Evolutionary conservation across 352 stramenopile species (phyloP).

Genomic region (Phytopythium kandeliae): DNA sequence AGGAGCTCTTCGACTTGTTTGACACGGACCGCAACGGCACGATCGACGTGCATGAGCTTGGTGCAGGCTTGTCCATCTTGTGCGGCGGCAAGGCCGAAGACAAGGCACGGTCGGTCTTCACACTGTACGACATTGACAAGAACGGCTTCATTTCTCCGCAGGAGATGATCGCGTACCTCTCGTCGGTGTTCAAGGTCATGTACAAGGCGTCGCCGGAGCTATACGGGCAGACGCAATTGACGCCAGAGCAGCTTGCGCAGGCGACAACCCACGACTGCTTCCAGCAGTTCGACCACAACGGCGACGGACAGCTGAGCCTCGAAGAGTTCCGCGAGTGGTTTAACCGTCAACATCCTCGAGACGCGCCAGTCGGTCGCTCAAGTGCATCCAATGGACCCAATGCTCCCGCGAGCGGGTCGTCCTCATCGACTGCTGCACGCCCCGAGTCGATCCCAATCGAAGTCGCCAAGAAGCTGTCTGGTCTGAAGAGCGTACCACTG

Average conservation of each 20-base stretch:
- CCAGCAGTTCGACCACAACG: slow-evolving; percentile 62
- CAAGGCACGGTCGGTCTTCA: slow-evolving; percentile 76
- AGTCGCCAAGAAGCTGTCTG: slow-evolving; percentile 65
- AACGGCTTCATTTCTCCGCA: slow-evolving; percentile 75
- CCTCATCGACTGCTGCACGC: background rate
- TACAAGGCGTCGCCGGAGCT: slow-evolving; percentile 78
- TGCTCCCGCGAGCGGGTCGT: slow-evolving; percentile 2
- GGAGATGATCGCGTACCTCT: slow-evolving; percentile 83
- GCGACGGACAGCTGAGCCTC: slow-evolving; percentile 70
- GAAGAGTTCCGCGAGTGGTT: slow-evolving; percentile 81
- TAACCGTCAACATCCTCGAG: slow-evolving; percentile 40
- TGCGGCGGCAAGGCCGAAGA: slow-evolving; percentile 71
- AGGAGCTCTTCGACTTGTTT: slow-evolving; percentile 80
- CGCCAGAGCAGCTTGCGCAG: slow-evolving; percentile 54
- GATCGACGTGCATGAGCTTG: slow-evolving; percentile 85
- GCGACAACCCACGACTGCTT: slow-evolving; percentile 80
- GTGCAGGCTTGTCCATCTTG: slow-evolving; percentile 81
- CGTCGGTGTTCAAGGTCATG: slow-evolving; percentile 81
- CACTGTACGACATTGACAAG: slow-evolving; percentile 78
- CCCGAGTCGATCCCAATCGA: slow-evolving; percentile 48
- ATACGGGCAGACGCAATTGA: slow-evolving; percentile 42
- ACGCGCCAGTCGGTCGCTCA: background rate
- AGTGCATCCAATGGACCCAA: background rate
- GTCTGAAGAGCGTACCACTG: slow-evolving; percentile 51
- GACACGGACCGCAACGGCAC: slow-evolving; percentile 71